phyloP scores from a whole-genome alignment of 2,329 filamentous ascomycete species.

The Penicillium thymicola region DNA sequence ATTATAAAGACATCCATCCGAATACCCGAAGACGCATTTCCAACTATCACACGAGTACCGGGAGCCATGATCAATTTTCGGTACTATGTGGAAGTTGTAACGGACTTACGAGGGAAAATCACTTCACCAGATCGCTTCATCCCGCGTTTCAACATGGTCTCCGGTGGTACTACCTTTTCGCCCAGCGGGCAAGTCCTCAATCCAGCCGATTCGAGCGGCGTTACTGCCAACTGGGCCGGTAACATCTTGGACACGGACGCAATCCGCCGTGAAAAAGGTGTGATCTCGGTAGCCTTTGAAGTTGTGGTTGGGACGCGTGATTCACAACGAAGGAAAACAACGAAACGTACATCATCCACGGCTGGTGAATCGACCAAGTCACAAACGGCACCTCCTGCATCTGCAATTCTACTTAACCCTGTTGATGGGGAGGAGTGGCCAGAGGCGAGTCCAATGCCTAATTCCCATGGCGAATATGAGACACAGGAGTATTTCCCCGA shows the following conservation, averaged over 20 bases:
- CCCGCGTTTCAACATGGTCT: constrained; percentile 53
- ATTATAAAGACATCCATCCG: constrained; percentile 79
- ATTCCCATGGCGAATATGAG: constrained; percentile 20
- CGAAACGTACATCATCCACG: constrained; percentile 29
- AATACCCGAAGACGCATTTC: constrained; percentile 86
- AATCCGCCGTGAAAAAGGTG: constrained; percentile 82
- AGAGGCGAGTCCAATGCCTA: constrained; percentile 22
- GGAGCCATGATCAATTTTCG: constrained; percentile 93
- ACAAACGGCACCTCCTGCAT: constrained; percentile 11
- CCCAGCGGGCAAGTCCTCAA: constrained; percentile 38
- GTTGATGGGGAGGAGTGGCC: constrained; percentile 30
- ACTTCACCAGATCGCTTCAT: constrained; percentile 68
- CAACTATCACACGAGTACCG: constrained; percentile 84
- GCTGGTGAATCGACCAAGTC: constrained; percentile 31
- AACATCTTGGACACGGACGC: constrained; percentile 84
- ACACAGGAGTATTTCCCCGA: constrained; percentile 15
- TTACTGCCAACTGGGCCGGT: constrained; percentile 46
- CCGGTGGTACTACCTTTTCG: constrained; percentile 44
- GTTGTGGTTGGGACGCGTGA: constrained; percentile 83
- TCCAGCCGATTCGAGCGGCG: constrained; percentile 31
- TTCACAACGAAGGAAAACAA: constrained; percentile 56
- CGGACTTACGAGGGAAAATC: constrained; percentile 86
- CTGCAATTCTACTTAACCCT: constrained; percentile 10
- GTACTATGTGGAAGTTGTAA: constrained; percentile 88
- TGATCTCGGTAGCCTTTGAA: constrained; percentile 84